Base-by-base conservation (phyloP, 768 basidiomycete species). In the Butyriboletus loyo region DNA sequence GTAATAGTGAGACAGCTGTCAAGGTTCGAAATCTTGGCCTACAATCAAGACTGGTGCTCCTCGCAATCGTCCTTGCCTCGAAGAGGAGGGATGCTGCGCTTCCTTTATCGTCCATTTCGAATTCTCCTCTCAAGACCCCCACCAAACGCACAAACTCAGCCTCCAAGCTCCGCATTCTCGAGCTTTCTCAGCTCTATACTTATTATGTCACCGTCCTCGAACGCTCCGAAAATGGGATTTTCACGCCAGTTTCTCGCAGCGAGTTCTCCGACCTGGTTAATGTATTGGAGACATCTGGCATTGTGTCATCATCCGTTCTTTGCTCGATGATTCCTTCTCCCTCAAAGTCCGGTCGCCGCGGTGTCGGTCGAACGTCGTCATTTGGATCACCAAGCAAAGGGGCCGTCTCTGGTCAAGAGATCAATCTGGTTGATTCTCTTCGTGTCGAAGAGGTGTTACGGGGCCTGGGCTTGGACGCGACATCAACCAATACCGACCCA, bases 181-280 rank as follows among this genome's bases (percentile, higher is more conserved):
- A 90, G 37, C 73, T 80, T 10, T 73, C 76, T 10, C 81, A 82
- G 19, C 72, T 93, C 19, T 81, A 90, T 52, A 61, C 77, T 0
- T 89, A 84, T 66, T 92, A 92, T 59, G 65, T 71, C 34, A 63
- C 74, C 3, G 70, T 88, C 42, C 78, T 93, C 9, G 73, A 74
- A 15, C 79, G 86, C 31, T 73, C 77, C 11, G 81, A 81, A 21
- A 73, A 70, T 15, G 78, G 77, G 15, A 65, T 81, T 5, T 85
- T 89, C 55, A 71, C 78, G 3, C 75, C 86, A 4, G 87, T 86
- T 2, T 87, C 85, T 10, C 77, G 87, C 9, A 87, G 81, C 64
- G 89, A 92, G 60, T 91, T 93, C 57, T 73, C 76, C 0, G 90
- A 93, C 58, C 74, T 92, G 4, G 62, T 87, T 1, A 78, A 81